Percentiles rank a stretch among this genome's conserved stretches.
Evolutionary conservation across 225 moss, liverwort and hornwort species (phyloP).

Genomic region (Climacium dendroides): DNA sequence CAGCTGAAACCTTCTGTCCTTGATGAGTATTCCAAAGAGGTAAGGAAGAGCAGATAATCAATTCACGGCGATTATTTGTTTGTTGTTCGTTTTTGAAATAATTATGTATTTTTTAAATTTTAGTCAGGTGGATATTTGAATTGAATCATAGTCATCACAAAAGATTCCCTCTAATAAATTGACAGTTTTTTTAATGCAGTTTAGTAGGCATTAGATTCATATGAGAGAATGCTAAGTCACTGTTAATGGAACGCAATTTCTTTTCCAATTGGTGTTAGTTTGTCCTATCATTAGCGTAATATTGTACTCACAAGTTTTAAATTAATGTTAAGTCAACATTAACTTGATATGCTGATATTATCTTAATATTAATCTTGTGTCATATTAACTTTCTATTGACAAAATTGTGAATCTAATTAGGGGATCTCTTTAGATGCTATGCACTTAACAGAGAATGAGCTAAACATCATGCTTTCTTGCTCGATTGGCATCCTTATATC

Average conservation of each 20-base stretch:
- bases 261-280: background rate
- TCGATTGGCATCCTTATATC: background rate
- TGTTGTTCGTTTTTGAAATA: background rate
- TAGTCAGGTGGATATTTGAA: background rate
- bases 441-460: background rate
- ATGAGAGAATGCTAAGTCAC: background rate
- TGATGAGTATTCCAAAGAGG: conserved; percentile 95
- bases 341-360: background rate
- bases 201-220: background rate
- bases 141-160: background rate
- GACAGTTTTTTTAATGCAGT: background rate
- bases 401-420: background rate
- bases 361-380: background rate
- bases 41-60: background rate
- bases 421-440: background rate
- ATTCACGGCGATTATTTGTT: background rate
- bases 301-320: background rate
- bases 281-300: background rate
- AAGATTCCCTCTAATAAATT: background rate
- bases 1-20: conserved; percentile 89
- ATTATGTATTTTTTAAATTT: background rate
- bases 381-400: background rate
- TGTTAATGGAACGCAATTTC: background rate
- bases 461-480: background rate
- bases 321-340: background rate